These are phyloP conservation scores for Boletus eberwhitei DNA, from an alignment of 768 basidiomycete genomes.

Conservation along the genomic window DNA sequence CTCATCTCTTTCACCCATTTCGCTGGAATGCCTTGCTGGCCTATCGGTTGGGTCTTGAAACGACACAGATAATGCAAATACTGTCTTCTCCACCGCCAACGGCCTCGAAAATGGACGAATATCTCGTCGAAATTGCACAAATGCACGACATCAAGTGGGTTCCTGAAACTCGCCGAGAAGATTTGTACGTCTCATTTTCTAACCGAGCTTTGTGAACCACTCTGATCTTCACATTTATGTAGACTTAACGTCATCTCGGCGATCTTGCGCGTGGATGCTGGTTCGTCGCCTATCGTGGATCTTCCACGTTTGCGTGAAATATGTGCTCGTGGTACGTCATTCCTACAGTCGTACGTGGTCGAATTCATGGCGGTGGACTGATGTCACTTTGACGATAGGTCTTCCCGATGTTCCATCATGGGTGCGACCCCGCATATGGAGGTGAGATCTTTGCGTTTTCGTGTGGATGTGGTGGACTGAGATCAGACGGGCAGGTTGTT, in stretches of 20 bases:
- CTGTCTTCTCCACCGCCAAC: slow-evolving; percentile 53
- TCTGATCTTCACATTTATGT: not conserved
- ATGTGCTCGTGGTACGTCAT: slow-evolving; percentile 55
- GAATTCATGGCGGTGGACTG: not conserved
- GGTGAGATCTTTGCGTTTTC: slow-evolving; percentile 40
- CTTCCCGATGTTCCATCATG: slow-evolving; percentile 72
- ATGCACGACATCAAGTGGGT: slow-evolving; percentile 56
- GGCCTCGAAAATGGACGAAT: slow-evolving; percentile 52
- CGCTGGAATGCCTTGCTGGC: slow-evolving; percentile 1
- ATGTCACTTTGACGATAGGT: slow-evolving; percentile 38
- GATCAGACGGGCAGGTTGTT: slow-evolving; percentile 44
- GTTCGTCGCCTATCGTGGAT: slow-evolving; percentile 50
- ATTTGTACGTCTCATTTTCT: slow-evolving; percentile 45
- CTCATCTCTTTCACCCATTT: not conserved
- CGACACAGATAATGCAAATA: slow-evolving; percentile 46
- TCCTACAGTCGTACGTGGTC: not conserved
- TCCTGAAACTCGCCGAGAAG: slow-evolving; percentile 57
- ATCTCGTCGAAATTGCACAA: slow-evolving; percentile 51
- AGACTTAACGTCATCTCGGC: slow-evolving; percentile 60
- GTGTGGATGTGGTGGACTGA: not conserved
- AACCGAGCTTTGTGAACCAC: not conserved
- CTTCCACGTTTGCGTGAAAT: slow-evolving; percentile 51
- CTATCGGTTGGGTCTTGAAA: not conserved
- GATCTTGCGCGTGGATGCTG: slow-evolving; percentile 46
- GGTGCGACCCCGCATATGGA: slow-evolving; percentile 77